phyloP scores from a whole-genome alignment of 805 yeast genomes.

The Wickerhamomyces silvicola region DNA sequence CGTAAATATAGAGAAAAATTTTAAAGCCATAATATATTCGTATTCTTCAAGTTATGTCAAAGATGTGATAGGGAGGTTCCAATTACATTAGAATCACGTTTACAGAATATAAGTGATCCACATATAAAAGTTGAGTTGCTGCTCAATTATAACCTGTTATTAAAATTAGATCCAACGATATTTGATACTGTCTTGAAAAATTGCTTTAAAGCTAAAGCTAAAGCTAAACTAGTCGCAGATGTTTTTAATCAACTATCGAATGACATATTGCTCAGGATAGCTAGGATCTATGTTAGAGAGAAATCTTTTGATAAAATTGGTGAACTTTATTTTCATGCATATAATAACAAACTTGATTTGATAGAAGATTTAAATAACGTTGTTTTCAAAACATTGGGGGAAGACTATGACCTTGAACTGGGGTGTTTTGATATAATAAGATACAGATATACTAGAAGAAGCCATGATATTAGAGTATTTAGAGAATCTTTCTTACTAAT shows the following conservation, averaged over 20 bases:
- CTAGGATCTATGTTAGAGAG: too few relatives aligned
- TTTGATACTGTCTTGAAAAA: conserved; percentile 6
- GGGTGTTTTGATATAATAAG: conserved; percentile 12
- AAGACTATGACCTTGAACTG: conserved; percentile 12
- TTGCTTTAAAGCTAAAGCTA: conserved; percentile 5
- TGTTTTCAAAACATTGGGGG: conserved; percentile 5
- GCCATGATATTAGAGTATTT: conserved; percentile 10
- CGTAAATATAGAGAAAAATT: too few relatives aligned
- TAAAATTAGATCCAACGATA: conserved; percentile 6
- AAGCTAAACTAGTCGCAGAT: conserved; percentile 5
- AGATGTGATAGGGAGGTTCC: conserved; percentile 2
- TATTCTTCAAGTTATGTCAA: background rate
- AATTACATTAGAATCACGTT: background rate
- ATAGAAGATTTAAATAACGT: conserved; percentile 5
- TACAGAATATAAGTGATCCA: conserved; percentile 10
- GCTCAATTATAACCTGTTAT: conserved; percentile 6
- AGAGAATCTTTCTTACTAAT: conserved; percentile 5
- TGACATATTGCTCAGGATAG: conserved; percentile 4
- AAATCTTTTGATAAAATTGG: conserved; percentile 9
- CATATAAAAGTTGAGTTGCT: conserved; percentile 13
- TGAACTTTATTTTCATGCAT: conserved; percentile 2
- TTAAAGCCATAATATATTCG: too few relatives aligned
- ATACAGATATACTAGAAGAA: conserved; percentile 4
- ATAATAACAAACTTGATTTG: conserved; percentile 2
- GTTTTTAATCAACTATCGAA: conserved; percentile 7